Conservation (phyloP, 2,329 filamentous ascomycete genomes). For the Niveomyces coronatus region DNA sequence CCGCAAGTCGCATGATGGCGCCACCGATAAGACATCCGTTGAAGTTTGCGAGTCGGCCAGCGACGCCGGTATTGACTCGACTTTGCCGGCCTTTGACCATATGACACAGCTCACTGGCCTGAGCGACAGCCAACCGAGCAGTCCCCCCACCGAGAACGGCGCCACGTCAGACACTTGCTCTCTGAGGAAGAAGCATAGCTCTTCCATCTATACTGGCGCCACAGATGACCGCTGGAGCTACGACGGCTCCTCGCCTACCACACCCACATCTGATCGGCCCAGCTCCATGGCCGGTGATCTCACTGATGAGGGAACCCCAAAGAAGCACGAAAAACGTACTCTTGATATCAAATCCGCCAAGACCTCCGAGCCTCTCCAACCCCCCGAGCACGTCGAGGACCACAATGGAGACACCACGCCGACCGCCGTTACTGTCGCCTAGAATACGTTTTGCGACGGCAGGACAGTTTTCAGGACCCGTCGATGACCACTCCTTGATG, state of each 20-base stretch:
- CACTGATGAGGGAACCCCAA: conserved; percentile 23
- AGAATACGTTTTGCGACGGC: background rate
- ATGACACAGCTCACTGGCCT: conserved; percentile 8
- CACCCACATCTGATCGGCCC: conserved; percentile 27
- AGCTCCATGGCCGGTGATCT: conserved; percentile 23
- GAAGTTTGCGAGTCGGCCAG: background rate
- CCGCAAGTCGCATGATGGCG: conserved; percentile 5
- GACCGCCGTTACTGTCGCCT: conserved; percentile 6
- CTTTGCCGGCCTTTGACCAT: conserved; percentile 4
- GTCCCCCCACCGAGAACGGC: conserved; percentile 14
- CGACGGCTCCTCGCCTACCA: conserved; percentile 27
- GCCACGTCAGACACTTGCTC: conserved; percentile 20
- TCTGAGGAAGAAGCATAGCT: conserved; percentile 24
- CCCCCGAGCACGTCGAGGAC: background rate
- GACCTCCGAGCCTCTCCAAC: background rate
- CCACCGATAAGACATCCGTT: background rate
- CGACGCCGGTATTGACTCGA: background rate
- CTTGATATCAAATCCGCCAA: conserved; percentile 2
- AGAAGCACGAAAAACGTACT: conserved; percentile 18
- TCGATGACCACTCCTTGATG: background rate
- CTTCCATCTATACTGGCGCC: conserved; percentile 27
- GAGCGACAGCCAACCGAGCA: conserved; percentile 9
- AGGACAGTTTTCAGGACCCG: background rate
- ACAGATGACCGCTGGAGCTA: conserved; percentile 28
- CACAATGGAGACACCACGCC: conserved; percentile 7